Conservation (phyloP, 768 basidiomycete species). For the Mycena olivaceomarginata region DNA sequence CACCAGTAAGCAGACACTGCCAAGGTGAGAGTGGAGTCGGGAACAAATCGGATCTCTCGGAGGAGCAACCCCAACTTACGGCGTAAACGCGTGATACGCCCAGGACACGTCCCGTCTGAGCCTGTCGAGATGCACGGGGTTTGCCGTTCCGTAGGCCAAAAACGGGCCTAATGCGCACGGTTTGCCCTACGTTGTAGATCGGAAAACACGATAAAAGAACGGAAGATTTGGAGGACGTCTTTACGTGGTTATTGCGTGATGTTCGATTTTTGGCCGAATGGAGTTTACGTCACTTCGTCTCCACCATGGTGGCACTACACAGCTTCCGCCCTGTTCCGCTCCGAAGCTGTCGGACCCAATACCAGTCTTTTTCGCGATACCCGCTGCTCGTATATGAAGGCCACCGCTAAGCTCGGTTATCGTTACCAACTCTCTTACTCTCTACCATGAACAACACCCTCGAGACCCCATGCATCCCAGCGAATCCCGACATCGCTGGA, state of each 20-base stretch:
- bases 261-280: background rate
- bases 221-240: too few species aligned
- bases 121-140: background rate
- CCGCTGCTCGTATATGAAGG: background rate
- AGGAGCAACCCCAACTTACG: background rate
- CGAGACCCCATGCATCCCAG: too few species aligned
- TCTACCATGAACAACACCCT: background rate
- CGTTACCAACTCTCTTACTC: background rate
- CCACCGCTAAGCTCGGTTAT: background rate
- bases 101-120: background rate
- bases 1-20: too few species aligned
- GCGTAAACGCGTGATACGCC: background rate
- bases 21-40: too few species aligned
- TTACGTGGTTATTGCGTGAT: background rate
- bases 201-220: too few species aligned
- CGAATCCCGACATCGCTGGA: background rate
- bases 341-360: background rate
- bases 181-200: too few species aligned
- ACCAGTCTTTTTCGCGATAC: background rate
- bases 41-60: too few species aligned
- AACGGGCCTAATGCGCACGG: too few species aligned
- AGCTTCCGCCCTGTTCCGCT: background rate
- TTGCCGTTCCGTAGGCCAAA: too few species aligned
- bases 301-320: background rate
- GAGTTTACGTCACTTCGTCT: background rate